phyloP scores from a whole-genome alignment of 208 protist species.

The Leishmania braziliensis region DNA sequence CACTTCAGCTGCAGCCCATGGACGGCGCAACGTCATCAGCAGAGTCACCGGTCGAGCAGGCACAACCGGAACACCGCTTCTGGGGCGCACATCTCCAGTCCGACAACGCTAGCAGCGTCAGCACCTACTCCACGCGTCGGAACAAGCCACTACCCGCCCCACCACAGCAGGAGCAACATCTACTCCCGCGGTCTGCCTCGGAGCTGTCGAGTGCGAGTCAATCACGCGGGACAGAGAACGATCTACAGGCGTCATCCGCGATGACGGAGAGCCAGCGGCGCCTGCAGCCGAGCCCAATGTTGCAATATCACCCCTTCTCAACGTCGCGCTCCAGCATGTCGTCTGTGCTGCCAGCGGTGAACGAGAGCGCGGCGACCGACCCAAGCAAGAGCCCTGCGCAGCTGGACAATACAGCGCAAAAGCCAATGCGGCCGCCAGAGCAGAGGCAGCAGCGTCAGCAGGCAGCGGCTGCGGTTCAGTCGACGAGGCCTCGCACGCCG shows the following conservation, averaged over 20 bases:
- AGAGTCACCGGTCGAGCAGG: not conserved
- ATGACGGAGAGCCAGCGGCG: not conserved
- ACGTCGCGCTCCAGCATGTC: not conserved
- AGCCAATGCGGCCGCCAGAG: not conserved
- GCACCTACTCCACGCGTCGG: not conserved
- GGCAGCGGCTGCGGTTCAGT: too few species aligned
- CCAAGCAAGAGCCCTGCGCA: not conserved
- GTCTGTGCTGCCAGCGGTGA: not conserved
- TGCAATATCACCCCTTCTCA: not conserved
- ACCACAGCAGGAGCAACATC: not conserved
- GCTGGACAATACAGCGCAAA: not conserved
- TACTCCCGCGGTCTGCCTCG: not conserved
- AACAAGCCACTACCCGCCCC: not conserved
- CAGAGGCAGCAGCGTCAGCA: not conserved
- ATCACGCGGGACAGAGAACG: not conserved
- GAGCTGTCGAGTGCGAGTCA: not conserved
- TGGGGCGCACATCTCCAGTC: not conserved
- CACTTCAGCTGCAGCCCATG: constrained; percentile 34
- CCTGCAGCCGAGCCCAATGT: not conserved
- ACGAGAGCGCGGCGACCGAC: not conserved
- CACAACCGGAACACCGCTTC: not conserved
- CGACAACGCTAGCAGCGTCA: not conserved
- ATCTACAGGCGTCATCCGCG: not conserved
- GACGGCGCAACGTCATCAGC: not conserved
- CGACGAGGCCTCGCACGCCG: not conserved